A percentile compares a stretch with the other conserved stretches of the same genome.
Evolutionary conservation across 1,139 yeast species (phyloP).

Genomic region (Blastobotrys buckinghamii): DNA sequence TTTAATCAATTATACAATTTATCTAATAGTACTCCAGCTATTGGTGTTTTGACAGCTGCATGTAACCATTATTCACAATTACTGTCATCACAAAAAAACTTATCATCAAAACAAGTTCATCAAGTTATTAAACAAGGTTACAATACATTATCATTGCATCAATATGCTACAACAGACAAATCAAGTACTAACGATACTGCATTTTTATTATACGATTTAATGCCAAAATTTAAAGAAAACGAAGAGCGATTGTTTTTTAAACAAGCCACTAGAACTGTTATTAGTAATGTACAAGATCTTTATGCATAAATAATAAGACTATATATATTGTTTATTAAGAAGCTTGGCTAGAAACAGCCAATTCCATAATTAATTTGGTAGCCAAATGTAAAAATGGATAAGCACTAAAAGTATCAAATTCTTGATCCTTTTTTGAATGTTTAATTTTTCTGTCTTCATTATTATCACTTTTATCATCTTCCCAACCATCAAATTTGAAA

Average conservation of each 20-base stretch:
- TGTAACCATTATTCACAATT: constrained; percentile 26
- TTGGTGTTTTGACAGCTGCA: constrained; percentile 24
- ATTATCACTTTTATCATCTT: constrained; percentile 28
- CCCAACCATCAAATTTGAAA: constrained; percentile 98
- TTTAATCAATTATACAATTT: constrained; percentile 15
- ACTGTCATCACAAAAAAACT: constrained; percentile 9
- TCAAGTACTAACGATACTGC: constrained; percentile 8
- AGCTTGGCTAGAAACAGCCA: constrained; percentile 74
- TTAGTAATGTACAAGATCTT: constrained; percentile 22
- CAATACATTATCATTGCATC: constrained; percentile 25
- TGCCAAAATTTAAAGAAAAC: constrained; percentile 25
- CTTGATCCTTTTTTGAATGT: constrained; percentile 26
- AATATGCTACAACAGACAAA: constrained; percentile 18
- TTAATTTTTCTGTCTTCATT: not conserved
- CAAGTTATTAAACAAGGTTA: constrained; percentile 28
- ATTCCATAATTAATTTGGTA: constrained; percentile 88
- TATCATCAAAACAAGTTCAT: constrained; percentile 25
- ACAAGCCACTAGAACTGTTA: constrained; percentile 23
- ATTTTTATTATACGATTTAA: constrained; percentile 20
- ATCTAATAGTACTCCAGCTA: constrained; percentile 16
- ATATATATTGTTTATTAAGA: constrained; percentile 14
- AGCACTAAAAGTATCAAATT: constrained; percentile 70
- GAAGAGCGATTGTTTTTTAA: constrained; percentile 27
- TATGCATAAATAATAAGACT: constrained; percentile 13
- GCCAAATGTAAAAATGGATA: constrained; percentile 93